Base-by-base conservation (phyloP, 805 yeast genomes). In the Hemisphaericaspora nanyangensis region DNA sequence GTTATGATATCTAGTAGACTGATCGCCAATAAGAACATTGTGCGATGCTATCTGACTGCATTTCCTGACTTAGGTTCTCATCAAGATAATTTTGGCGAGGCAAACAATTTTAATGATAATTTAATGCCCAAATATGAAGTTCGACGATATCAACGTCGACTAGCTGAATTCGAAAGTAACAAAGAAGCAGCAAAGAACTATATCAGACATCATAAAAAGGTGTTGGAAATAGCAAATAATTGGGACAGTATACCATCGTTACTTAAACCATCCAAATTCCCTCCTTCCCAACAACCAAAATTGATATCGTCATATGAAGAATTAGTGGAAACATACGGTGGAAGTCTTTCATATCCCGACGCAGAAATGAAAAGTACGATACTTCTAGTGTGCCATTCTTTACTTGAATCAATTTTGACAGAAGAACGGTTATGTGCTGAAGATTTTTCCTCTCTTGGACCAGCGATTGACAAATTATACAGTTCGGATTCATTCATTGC, bases 361-460 rank as follows among this genome's bases (percentile, higher is more conserved):
- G 42, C 53, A 5, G 53, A 55, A 3, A 50, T 60, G 18, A 49
- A 47, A 30, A 53, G 52, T 34, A 43, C 60, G 5, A 34, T 63
- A 15, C 40, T 50, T 44, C 44, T 55, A 13, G 33, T 61, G 3
- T 50, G 52, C 5, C 44, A 48, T 10, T 54, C 48, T 27, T 32
- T 65, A 11, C 33, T 60, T n/a, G 58, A 54, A 22, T 37, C 59
- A 5, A 42, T 61, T 6, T 38, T 61, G 25, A 56, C 58, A 7
- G 68, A 48, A 22, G 42, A 50, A 28, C 42, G 42, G 55, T 53
- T 31, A 50, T 56, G 17, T 33, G n/a, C 7, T 22, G 17, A 15
- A 5, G 35, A 33, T 3, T 24, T 11, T 24, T 2, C 35, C 10
- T 15, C 20, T 24, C 33, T 56, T 12, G 40, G 45, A 28, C 32